Conservation (phyloP, 2,329 filamentous ascomycete species). For the Pseudopithomyces maydicus region DNA sequence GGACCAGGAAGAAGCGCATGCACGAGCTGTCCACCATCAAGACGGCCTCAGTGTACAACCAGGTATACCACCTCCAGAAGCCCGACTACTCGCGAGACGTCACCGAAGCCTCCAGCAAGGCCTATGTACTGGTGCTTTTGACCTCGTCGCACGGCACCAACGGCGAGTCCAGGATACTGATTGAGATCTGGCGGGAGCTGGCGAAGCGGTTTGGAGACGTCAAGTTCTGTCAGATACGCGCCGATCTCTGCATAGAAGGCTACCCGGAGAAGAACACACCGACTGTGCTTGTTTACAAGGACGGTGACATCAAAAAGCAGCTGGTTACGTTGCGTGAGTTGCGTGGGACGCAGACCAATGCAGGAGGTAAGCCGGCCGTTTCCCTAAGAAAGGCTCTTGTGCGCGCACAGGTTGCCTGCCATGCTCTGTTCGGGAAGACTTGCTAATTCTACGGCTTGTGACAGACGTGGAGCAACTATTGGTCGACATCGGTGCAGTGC, state of each 20-base stretch:
- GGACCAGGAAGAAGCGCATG: slow-evolving; percentile 75
- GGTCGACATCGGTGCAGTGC: slow-evolving; percentile 80
- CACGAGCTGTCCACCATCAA: slow-evolving; percentile 77
- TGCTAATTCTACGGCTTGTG: slow-evolving; percentile 14
- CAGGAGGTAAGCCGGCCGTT: slow-evolving; percentile 22
- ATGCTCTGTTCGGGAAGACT: background rate
- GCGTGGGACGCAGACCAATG: slow-evolving; percentile 58
- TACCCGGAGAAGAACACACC: slow-evolving; percentile 96
- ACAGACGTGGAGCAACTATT: slow-evolving; percentile 78
- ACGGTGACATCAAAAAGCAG: slow-evolving; percentile 90
- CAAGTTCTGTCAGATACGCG: slow-evolving; percentile 97
- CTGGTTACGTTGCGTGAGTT: slow-evolving; percentile 86
- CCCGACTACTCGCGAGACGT: slow-evolving; percentile 91
- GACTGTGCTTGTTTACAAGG: slow-evolving; percentile 89
- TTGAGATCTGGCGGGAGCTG: slow-evolving; percentile 83
- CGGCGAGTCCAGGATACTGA: slow-evolving; percentile 80
- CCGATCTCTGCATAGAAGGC: slow-evolving; percentile 90
- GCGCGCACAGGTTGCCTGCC: background rate
- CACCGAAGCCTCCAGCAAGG: slow-evolving; percentile 81
- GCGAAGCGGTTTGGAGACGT: slow-evolving; percentile 87
- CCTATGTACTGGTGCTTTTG: slow-evolving; percentile 75
- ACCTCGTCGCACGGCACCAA: slow-evolving; percentile 80
- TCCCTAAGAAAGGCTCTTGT: background rate
- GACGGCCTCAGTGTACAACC: slow-evolving; percentile 80
- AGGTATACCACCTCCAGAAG: slow-evolving; percentile 92